Evolutionary conservation across 1,284 basidiomycete genomes (phyloP).

Genomic region (Fomitopsis betulina): DNA sequence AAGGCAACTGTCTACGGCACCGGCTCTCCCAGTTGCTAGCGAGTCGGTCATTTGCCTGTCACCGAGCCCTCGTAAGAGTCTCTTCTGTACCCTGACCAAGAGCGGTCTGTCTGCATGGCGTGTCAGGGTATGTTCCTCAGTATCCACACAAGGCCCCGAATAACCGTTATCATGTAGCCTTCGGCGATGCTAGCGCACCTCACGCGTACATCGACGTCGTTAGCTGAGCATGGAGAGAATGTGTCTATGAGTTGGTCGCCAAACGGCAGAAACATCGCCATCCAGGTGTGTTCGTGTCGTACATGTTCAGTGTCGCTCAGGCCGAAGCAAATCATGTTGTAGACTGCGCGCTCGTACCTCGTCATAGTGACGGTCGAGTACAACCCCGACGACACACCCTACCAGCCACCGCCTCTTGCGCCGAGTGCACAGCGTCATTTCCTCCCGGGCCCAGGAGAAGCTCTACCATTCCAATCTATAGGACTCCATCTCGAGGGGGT

Average conservation of each 20-base stretch:
- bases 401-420: slow-evolving; percentile 49
- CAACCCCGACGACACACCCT: slow-evolving; percentile 49
- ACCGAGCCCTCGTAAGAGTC: slow-evolving; percentile 67
- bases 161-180: slow-evolving; percentile 46
- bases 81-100: slow-evolving; percentile 74
- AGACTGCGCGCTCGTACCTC: slow-evolving; percentile 78
- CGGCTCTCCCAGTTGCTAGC: slow-evolving; percentile 58
- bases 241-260: slow-evolving; percentile 71
- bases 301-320: background rate
- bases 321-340: background rate
- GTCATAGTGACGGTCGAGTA: slow-evolving; percentile 71
- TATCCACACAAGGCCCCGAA: background rate
- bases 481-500: slow-evolving; percentile 78
- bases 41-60: slow-evolving; percentile 57
- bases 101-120: slow-evolving; percentile 76
- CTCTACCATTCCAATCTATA: slow-evolving; percentile 57
- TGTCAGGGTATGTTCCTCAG: slow-evolving; percentile 60
- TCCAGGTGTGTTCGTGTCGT: slow-evolving; percentile 52
- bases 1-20: slow-evolving; percentile 61
- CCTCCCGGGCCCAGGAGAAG: slow-evolving; percentile 77
- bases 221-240: slow-evolving; percentile 80
- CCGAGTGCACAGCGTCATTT: slow-evolving; percentile 60
- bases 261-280: slow-evolving; percentile 72
- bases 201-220: slow-evolving; percentile 70
- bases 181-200: slow-evolving; percentile 74